Base-by-base conservation (phyloP, 164 flowering plant species). In the Tinospora cordifolia region DNA sequence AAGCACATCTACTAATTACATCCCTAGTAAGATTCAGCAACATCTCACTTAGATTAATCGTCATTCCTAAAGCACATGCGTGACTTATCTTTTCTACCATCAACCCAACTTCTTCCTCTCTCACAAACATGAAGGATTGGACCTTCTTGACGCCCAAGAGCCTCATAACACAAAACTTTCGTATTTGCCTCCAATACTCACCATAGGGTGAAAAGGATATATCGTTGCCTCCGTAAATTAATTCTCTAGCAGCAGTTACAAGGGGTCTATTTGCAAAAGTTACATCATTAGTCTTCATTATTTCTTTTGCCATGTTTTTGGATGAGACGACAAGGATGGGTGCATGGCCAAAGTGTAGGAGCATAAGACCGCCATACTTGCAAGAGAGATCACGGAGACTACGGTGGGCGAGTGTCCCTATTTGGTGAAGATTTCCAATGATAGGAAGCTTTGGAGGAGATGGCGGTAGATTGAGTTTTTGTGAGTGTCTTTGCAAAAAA, bases 401-500 rank as follows among this genome's bases (percentile, higher is more conserved):
- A 3, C 47, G 60, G 21, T 71, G 67, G 27, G 59, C 44, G 3
- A 62, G 46, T 27, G 41, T 46, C 10, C 73, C 67, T 6, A 71
- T 0, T 14, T 71, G 73, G 34, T 71, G 73, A 71, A 71, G 73
- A 26, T 71, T 71, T 30, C 73, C 73, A 17, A 71, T 27, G n/a
- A 63, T 19, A 17, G 72, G 72, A 62, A 62, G 7, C 59, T n/a
- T 70, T 0, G 60, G 72, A 24, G 67, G 72, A 17, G 73, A 71
- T 26, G 72, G 72, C 3, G 72, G 72, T 62, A 62, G 44, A 15
- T 63, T 63, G 66, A 17, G 15, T 64, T 69, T 38, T 10, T 63
- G 11, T 3, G 22, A 2, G 27, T 8, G 27, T 30, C 62, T 44
- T 9, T 26, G 19, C 73, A 71, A 14, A 17, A 46, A 2, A 21